These are phyloP conservation scores for Aspergillus aculeatinus DNA, from an alignment of 2,329 filamentous ascomycete species.

Conservation along the genomic window DNA sequence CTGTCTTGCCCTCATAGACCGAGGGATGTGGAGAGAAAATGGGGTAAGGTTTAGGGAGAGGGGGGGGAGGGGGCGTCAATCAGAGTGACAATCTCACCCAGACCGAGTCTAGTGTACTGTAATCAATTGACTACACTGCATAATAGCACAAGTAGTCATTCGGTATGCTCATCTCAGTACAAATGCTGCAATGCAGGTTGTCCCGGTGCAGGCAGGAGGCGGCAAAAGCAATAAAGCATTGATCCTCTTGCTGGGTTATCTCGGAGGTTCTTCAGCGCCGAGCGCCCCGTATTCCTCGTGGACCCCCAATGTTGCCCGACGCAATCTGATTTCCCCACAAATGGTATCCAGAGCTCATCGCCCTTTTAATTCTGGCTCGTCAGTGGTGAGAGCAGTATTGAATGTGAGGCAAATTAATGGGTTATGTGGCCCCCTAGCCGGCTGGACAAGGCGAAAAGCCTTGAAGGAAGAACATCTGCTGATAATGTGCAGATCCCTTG, in stretches of 20 bases:
- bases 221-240: slow-evolving; percentile 9
- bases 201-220: slow-evolving; percentile 1
- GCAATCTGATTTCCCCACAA: slow-evolving; percentile 1
- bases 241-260: slow-evolving; percentile 1
- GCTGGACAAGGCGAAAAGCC: slow-evolving; percentile 5
- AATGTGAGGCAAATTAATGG: neutral
- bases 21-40: slow-evolving; percentile 18
- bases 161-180: neutral
- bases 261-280: slow-evolving; percentile 24
- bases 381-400: neutral
- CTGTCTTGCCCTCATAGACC: slow-evolving; percentile 14
- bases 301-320: slow-evolving; percentile 4
- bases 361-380: neutral
- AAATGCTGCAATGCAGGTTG: neutral
- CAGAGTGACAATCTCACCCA: slow-evolving; percentile 2
- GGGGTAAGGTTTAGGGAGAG: slow-evolving; percentile 10
- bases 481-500: slow-evolving; percentile 13
- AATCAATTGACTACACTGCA: neutral
- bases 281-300: slow-evolving; percentile 15
- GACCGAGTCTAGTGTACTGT: neutral
- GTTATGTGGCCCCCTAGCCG: neutral
- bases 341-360: neutral
- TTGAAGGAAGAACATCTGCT: slow-evolving; percentile 6
- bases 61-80: slow-evolving; percentile 8
- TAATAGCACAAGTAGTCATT: neutral